Evolutionary conservation across 352 stramenopile genomes (phyloP), one percentile per base, ranked within the genome.

Genomic region (Pythium pectinolyticum): DNA sequence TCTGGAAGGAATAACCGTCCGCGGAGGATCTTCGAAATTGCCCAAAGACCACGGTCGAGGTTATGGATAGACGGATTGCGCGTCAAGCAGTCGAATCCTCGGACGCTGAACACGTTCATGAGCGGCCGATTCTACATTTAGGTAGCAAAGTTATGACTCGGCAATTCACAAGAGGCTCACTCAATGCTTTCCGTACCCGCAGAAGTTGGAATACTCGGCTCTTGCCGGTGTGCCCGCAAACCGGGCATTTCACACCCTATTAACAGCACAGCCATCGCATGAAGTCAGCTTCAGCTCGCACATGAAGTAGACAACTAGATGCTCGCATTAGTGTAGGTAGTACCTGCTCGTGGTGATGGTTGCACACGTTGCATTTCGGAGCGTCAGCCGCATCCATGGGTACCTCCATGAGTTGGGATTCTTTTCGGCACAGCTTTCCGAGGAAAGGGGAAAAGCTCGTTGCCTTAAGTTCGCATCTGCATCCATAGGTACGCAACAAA

Each of bases 221-320:
- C 70, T 86, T 88, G 63, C 82, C 82, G 0, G 60, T 86, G 59
- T 91, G 82, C 6, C 82, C 82, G 51, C 82, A 91, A 46, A 91
- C 65, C 3, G 63, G 35, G 63, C 80, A 91, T 59, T 88, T 89
- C 28, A 72, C 43, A 20, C 71, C 75, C 82, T 91, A 66, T n/a
- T n/a, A n/a, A 3, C 20, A 22, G 28, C 24, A 61, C 4, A 45
- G 47, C 4, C 3, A 53, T 7, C 7, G 4, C 12, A 20, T 19
- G 52, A 37, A 46, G 39, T 67, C 20, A 24, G 34, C 48, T 39
- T 31, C 9, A 37, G 57, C 22, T 47, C 31, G 14, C 30, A n/a
- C 34, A 31, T n/a, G 30, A 8, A 17, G 25, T 14, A 34, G 11
- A 41, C 17, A 57, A 2, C 11, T 17, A 1, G 0, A 17, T 17